Percentiles rank a stretch among this genome's conserved stretches.
Evolutionary conservation across 208 protist genomes (phyloP).

Genomic region (Acanthamoeba royreba): DNA sequence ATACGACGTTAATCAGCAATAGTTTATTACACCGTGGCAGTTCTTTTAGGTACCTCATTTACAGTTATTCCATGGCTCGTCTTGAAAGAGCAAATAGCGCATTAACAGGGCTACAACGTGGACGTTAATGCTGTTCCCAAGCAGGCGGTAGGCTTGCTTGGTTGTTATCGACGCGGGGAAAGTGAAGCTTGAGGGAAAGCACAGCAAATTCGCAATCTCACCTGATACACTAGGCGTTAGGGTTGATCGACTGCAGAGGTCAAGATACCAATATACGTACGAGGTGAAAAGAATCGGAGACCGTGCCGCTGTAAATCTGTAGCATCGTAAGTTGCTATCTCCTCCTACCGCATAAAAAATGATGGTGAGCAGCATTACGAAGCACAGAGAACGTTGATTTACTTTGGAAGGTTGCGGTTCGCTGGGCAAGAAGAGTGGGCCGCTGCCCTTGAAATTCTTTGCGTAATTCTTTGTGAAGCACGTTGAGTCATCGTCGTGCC

Average conservation of each 20-base stretch:
- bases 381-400: neutral
- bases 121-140: neutral
- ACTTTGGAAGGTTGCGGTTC: neutral
- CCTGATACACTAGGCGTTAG: too few species aligned
- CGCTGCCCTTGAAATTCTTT: neutral
- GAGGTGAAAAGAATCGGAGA: neutral
- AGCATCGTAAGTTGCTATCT: neutral
- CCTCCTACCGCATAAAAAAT: neutral
- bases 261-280: too few species aligned
- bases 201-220: conserved; percentile 3
- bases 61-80: too few species aligned
- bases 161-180: neutral
- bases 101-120: neutral
- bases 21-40: too few species aligned
- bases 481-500: neutral
- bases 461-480: conserved; percentile 14
- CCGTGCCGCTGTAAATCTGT: neutral
- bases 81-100: neutral
- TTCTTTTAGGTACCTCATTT: too few species aligned
- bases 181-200: neutral
- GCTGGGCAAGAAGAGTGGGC: neutral
- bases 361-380: neutral
- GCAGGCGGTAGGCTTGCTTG: neutral
- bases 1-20: too few species aligned
- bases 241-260: too few species aligned